Conservation (phyloP, 2,329 filamentous ascomycete genomes). For the Stachybotrys chartarum region DNA sequence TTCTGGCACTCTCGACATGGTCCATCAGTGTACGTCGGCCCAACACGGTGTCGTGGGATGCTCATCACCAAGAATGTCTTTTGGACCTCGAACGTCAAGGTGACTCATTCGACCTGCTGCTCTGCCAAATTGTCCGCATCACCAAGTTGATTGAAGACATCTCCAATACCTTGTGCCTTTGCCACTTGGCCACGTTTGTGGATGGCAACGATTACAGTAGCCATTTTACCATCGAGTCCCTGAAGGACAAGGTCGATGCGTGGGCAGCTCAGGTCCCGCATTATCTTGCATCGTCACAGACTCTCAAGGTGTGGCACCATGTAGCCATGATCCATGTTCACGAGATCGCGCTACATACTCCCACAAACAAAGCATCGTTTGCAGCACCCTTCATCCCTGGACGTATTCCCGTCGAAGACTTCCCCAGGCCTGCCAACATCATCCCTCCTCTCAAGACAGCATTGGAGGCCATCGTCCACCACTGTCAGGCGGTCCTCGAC, state of each 20-base stretch:
- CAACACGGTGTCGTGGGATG: background rate
- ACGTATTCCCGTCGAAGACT: slow-evolving; percentile 7
- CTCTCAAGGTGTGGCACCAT: slow-evolving; percentile 1
- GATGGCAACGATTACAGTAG: background rate
- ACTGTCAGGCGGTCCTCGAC: background rate
- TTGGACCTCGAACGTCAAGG: background rate
- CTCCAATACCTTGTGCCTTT: background rate
- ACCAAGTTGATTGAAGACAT: background rate
- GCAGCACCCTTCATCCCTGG: slow-evolving; percentile 8
- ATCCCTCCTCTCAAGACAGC: background rate
- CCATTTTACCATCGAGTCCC: background rate
- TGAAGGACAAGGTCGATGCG: background rate
- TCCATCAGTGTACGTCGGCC: background rate
- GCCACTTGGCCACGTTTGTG: background rate
- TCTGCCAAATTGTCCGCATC: background rate
- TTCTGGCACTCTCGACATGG: background rate
- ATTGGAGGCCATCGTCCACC: background rate
- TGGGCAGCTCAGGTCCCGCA: slow-evolving; percentile 1
- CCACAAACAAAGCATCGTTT: slow-evolving; percentile 9
- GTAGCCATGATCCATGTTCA: slow-evolving; percentile 6
- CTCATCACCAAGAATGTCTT: background rate
- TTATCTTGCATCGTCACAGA: background rate
- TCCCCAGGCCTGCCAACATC: slow-evolving; percentile 1
- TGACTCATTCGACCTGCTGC: background rate
- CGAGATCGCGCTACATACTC: slow-evolving; percentile 8